These are phyloP conservation scores for Colletotrichum caudatum DNA, from an alignment of 2,329 filamentous ascomycete genomes.

Conservation along the genomic window DNA sequence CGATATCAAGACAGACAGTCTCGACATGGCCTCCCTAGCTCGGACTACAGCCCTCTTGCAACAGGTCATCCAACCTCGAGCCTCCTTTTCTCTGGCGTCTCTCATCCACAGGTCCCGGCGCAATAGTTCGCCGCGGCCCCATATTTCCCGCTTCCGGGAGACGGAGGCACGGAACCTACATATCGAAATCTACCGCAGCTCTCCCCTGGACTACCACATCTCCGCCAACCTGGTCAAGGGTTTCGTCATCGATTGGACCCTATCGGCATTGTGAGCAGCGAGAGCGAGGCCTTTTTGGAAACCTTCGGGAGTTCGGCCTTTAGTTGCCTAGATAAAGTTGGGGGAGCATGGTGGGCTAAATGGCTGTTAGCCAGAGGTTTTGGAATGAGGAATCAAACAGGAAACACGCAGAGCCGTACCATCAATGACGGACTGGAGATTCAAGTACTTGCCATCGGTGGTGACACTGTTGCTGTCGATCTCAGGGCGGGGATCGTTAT, in stretches of 20 bases:
- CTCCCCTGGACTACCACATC: conserved; percentile 16
- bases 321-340: conserved; percentile 60
- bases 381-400: background rate
- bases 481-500: conserved; percentile 54
- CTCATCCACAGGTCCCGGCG: conserved; percentile 20
- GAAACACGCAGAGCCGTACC: conserved; percentile 59
- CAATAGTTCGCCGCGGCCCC: conserved; percentile 9
- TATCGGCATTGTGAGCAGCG: conserved; percentile 2
- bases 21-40: no score
- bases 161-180: conserved; percentile 37
- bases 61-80: background rate
- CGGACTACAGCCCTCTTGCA: background rate
- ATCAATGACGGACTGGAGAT: conserved; percentile 65
- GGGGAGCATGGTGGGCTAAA: conserved; percentile 65
- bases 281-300: background rate
- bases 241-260: conserved; percentile 4
- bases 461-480: conserved; percentile 59
- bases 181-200: conserved; percentile 22
- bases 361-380: background rate
- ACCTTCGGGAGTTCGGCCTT: background rate
- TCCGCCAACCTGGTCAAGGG: conserved; percentile 25
- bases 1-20: background rate
- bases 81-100: background rate
- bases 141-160: conserved; percentile 33
- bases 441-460: conserved; percentile 63